Conservation (phyloP, 768 basidiomycete species). For the Leucosporidium scottii region DNA sequence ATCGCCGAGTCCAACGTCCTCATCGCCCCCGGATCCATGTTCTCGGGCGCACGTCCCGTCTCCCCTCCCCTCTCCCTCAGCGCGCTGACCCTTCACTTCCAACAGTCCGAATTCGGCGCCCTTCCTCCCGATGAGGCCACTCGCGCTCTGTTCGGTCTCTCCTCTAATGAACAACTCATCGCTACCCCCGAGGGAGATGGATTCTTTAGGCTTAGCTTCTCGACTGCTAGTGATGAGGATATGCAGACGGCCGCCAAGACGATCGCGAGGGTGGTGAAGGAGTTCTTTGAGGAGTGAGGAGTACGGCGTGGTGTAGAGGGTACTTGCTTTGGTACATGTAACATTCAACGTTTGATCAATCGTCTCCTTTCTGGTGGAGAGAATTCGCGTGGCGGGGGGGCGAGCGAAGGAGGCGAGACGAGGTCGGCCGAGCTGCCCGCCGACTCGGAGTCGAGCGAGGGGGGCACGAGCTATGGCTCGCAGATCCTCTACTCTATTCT, state of each 20-base stretch:
- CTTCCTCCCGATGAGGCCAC: background rate
- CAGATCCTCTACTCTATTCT: no score
- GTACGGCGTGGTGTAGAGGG: background rate
- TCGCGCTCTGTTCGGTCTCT: background rate
- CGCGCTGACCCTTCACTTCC: constrained; percentile 9
- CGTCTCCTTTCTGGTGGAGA: no score
- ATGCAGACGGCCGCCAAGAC: background rate
- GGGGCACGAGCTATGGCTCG: no score
- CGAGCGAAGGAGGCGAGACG: no score
- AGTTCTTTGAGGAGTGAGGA: background rate
- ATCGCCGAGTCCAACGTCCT: constrained; percentile 60
- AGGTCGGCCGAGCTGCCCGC: no score
- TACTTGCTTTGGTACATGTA: background rate
- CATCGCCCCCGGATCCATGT: constrained; percentile 55
- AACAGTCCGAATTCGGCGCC: constrained; percentile 19
- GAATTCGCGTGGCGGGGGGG: no score
- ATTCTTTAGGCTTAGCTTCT: background rate
- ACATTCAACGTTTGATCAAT: no score
- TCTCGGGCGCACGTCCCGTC: constrained; percentile 24
- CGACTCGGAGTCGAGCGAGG: no score
- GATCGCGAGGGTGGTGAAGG: background rate
- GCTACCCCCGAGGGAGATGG: constrained; percentile 1
- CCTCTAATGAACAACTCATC: background rate
- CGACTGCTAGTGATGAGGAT: background rate
- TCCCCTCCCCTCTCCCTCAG: no score